phyloP scores from a whole-genome alignment of 495 filamentous ascomycete genomes.

The Xylaria longipes region DNA sequence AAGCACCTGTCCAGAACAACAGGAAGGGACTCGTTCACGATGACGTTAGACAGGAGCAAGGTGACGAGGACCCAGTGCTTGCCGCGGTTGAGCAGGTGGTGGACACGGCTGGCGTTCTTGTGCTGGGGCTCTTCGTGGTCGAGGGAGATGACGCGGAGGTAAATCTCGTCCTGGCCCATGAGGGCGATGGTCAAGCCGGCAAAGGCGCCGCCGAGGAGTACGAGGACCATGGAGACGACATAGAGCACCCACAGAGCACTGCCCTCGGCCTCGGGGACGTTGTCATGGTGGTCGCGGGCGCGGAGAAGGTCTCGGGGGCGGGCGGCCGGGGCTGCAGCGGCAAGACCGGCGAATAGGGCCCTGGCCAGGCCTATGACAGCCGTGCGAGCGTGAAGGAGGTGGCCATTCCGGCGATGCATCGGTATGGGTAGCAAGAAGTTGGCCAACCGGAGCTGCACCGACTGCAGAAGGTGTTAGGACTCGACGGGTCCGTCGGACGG shows the following conservation, averaged over 20 bases:
- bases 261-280: conserved; percentile 47
- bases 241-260: conserved; percentile 54
- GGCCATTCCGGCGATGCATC: conserved; percentile 26
- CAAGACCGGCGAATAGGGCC: conserved; percentile 44
- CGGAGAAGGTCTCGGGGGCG: conserved; percentile 34
- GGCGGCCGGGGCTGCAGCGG: conserved; percentile 44
- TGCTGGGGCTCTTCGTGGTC: conserved; percentile 68
- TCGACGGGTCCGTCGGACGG: too few relatives aligned
- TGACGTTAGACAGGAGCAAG: conserved; percentile 91
- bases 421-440: conserved; percentile 7
- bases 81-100: conserved; percentile 79
- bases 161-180: conserved; percentile 93
- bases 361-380: conserved; percentile 48
- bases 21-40: conserved; percentile 96
- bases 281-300: conserved; percentile 35
- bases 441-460: neutral
- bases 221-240: conserved; percentile 61
- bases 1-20: conserved; percentile 93
- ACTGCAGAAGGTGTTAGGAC: neutral
- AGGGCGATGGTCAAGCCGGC: conserved; percentile 93
- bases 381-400: conserved; percentile 34
- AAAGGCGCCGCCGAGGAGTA: conserved; percentile 90
- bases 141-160: conserved; percentile 95
- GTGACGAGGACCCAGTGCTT: conserved; percentile 99
- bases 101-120: conserved; percentile 81